Conservation (phyloP, 2,329 filamentous ascomycete genomes). For the Celoporthe dispersa region DNA sequence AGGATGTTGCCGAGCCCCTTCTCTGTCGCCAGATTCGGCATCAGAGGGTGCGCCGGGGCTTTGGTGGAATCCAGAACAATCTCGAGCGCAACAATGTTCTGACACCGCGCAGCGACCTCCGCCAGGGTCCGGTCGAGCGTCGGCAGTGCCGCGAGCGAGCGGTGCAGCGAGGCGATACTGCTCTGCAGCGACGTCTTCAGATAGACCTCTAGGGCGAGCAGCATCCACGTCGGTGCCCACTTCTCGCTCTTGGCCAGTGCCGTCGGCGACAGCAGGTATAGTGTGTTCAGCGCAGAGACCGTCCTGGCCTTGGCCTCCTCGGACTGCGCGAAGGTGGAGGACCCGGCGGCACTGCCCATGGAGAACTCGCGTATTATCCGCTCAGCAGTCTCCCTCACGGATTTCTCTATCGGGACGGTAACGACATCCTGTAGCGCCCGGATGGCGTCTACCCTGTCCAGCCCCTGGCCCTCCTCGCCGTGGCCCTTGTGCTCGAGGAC, state of each 20-base stretch:
- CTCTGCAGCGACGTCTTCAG: constrained; percentile 80
- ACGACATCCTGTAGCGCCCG: constrained; percentile 70
- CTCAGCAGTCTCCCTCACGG: constrained; percentile 74
- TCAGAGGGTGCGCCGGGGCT: constrained; percentile 69
- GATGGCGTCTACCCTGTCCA: constrained; percentile 76
- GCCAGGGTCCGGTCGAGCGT: constrained; percentile 79
- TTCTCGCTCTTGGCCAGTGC: constrained; percentile 56
- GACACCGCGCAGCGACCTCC: constrained; percentile 83
- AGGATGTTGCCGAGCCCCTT: constrained; percentile 60
- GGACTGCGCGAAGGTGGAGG: constrained; percentile 57
- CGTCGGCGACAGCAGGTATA: constrained; percentile 81
- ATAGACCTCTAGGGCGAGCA: constrained; percentile 79
- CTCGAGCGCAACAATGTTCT: constrained; percentile 90
- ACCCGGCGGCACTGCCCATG: constrained; percentile 55
- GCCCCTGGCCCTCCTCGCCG: constrained; percentile 75
- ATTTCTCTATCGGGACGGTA: constrained; percentile 72
- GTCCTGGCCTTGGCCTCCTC: constrained; percentile 78
- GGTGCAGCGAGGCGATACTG: constrained; percentile 73
- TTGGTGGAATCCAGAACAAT: constrained; percentile 71
- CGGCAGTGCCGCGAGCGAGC: constrained; percentile 79
- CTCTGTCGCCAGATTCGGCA: constrained; percentile 45
- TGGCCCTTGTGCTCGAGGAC: constrained; percentile 69
- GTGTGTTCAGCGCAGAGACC: constrained; percentile 72
- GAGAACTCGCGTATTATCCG: constrained; percentile 84
- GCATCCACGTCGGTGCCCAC: constrained; percentile 71